Evolutionary conservation across 2,329 filamentous ascomycete species (phyloP).

Genomic region (Fusarium sp.): DNA sequence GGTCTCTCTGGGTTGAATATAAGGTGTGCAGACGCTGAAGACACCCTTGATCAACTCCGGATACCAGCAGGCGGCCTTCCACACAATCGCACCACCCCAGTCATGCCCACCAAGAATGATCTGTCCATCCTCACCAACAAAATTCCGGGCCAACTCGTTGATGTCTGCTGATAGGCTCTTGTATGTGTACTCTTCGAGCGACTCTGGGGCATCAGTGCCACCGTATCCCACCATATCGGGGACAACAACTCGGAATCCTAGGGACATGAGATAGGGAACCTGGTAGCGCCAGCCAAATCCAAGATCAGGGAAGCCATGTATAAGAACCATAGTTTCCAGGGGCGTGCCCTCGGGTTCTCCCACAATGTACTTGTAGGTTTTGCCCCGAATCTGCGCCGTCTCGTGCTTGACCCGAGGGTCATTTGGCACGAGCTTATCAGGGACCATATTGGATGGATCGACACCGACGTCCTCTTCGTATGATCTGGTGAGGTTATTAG

Average conservation of each 20-base stretch:
- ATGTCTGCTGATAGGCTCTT: constrained; percentile 83
- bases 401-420: constrained; percentile 77
- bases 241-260: constrained; percentile 83
- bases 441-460: constrained; percentile 56
- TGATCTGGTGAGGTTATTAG: constrained; percentile 23
- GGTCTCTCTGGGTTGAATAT: constrained; percentile 64
- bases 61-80: constrained; percentile 79
- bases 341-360: constrained; percentile 62
- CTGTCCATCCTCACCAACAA: constrained; percentile 57
- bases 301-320: constrained; percentile 88
- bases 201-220: constrained; percentile 76
- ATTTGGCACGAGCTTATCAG: constrained; percentile 73
- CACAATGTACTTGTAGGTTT: constrained; percentile 76
- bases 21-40: constrained; percentile 87
- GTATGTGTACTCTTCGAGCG: constrained; percentile 73
- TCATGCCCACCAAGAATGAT: constrained; percentile 93
- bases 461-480: background rate
- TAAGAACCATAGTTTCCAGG: constrained; percentile 64
- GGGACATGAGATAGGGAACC: constrained; percentile 79
- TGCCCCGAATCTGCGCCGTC: constrained; percentile 73
- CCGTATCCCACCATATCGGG: constrained; percentile 92
- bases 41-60: constrained; percentile 79
- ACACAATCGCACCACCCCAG: constrained; percentile 86
- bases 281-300: constrained; percentile 91
- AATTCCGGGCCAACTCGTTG: constrained; percentile 74